Base-by-base conservation (phyloP, 164 flowering plant genomes). In the Liriodendron chinense region DNA sequence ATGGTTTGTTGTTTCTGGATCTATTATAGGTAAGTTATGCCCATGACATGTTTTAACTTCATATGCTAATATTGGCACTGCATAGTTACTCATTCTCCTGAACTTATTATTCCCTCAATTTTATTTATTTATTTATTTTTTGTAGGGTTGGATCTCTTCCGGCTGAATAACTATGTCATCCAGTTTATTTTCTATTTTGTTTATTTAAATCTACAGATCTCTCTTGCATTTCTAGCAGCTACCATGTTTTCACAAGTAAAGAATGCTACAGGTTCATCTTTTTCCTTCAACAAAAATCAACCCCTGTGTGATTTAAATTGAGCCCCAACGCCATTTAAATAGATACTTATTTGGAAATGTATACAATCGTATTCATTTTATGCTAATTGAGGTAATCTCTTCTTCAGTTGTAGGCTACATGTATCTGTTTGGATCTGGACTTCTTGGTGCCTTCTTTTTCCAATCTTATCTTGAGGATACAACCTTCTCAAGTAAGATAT, bases 401-500 rank as follows among this genome's bases (percentile, higher is more conserved):
- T 6, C 20, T 70, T 57, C 90, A 92, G 97, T 89, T 69, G 69
- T 82, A 10, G 89, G 87, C 1, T 86, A 88, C 77, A 81, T 91
- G 48, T 74, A 74, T 48, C 89, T 92, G 28, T 92, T 91, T 76
- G 93, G 90, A 78, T 80, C 89, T 57, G 94, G 92, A 47, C 89
- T 91, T 28, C 75, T 91, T 65, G 94, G 93, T 26, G 83, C 78
- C 63, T 92, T 83, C 75, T 91, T 92, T 68, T 88, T 92, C 79
- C 83, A 85, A 62, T 66, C 61, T 64, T 87, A 88, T 71, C 47
- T 92, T 70, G 75, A 88, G 82, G 90, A 84, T 72, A 12, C 80
- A 26, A 86, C 96, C 69, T 92, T 92, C 74, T 91, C 97, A 82
- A 85, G 98, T 94, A 86, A 85, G 92, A 16, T 47, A 56, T 25